A percentile compares a stretch with the other conserved stretches of the same genome.
Evolutionary conservation across 441 rosid species (phyloP).

Genomic region (Iberis amara): DNA sequence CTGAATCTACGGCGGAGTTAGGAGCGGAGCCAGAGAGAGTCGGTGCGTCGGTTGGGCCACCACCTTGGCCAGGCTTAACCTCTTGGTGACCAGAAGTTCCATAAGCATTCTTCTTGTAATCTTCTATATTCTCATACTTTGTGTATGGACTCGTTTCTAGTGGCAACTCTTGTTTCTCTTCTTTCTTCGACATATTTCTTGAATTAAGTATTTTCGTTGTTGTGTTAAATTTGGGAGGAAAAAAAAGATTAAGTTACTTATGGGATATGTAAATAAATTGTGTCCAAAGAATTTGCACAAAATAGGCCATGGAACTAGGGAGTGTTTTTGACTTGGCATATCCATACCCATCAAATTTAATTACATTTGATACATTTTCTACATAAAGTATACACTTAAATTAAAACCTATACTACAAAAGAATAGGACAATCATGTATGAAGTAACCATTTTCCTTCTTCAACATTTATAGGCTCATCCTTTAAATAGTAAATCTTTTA

Average conservation of each 20-base stretch:
- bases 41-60: conserved; percentile 43
- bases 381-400: too few relatives aligned
- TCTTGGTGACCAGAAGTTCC: conserved; percentile 42
- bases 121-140: conserved; percentile 36
- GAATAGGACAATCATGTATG: too few relatives aligned
- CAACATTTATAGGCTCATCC: too few relatives aligned
- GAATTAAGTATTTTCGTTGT: neutral
- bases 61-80: conserved; percentile 37
- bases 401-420: too few relatives aligned
- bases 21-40: conserved; percentile 35
- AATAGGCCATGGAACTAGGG: conserved; percentile 20
- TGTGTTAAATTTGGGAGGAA: neutral
- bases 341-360: too few relatives aligned
- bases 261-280: conserved; percentile 9
- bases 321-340: conserved; percentile 23
- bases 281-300: conserved; percentile 27
- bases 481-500: too few relatives aligned
- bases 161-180: conserved; percentile 36
- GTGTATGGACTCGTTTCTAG: conserved; percentile 39
- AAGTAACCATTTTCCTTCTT: too few relatives aligned
- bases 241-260: conserved; percentile 2
- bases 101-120: conserved; percentile 41
- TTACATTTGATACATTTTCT: too few relatives aligned
- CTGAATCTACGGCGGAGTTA: conserved; percentile 28
- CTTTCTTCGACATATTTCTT: conserved; percentile 24